A percentile compares a stretch with the other conserved stretches of the same genome.
Conservation (phyloP, 148 eudicot species). For the Euryodendron excelsum region DNA sequence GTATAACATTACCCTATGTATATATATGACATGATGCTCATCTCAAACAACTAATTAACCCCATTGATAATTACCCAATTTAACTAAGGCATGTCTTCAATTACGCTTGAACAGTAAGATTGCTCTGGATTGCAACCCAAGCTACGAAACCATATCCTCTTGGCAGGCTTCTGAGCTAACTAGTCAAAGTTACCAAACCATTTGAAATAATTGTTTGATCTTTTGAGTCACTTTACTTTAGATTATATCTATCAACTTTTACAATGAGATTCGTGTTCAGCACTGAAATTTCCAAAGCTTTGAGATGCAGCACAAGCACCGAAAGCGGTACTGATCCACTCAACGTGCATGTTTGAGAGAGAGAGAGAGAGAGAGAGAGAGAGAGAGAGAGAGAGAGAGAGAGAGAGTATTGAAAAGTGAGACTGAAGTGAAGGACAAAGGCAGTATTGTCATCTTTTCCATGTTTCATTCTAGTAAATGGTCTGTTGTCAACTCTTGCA, state of each 20-base stretch:
- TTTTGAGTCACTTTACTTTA: background rate
- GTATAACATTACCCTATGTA: too few species aligned
- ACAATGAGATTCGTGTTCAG: constrained; percentile 12
- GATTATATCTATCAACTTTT: background rate
- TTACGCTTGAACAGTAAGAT: background rate
- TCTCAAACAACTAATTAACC: too few species aligned
- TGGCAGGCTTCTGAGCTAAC: background rate
- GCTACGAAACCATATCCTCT: background rate
- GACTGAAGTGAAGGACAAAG: constrained; percentile 7
- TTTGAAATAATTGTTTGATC: background rate
- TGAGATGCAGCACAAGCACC: constrained; percentile 5
- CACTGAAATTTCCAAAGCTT: constrained; percentile 18
- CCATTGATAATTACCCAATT: too few species aligned
- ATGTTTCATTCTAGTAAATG: constrained; percentile 14
- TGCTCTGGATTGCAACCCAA: background rate
- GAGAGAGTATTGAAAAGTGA: background rate
- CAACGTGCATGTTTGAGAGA: background rate
- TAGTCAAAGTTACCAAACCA: background rate
- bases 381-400: background rate
- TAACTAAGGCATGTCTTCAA: too few species aligned
- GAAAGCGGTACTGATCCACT: background rate
- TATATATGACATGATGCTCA: too few species aligned
- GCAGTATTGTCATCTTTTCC: constrained; percentile 19
- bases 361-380: background rate
- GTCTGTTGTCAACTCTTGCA: constrained; percentile 7